Evolutionary conservation across 306 rosid genomes (phyloP).

Genomic region (Quercus berberidifolia): DNA sequence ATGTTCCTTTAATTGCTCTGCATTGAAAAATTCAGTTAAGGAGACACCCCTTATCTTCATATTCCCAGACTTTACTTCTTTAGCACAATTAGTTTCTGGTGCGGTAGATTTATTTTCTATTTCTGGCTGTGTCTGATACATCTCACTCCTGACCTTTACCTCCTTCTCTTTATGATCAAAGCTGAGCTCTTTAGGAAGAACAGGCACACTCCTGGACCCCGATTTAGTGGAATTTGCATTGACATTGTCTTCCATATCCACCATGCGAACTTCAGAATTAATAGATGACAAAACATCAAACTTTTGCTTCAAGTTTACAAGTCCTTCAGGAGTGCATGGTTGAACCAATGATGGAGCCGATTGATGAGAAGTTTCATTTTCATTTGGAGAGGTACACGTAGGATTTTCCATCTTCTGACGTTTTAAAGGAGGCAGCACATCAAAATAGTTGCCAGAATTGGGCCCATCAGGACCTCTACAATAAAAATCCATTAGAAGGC

Average conservation of each 20-base stretch:
- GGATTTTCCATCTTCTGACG: constrained; percentile 22
- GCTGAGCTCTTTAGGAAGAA: background rate
- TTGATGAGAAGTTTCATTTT: background rate
- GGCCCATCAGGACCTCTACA: background rate
- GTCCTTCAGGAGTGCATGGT: constrained; percentile 10
- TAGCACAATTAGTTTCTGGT: constrained; percentile 23
- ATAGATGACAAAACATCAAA: constrained; percentile 6
- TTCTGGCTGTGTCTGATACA: constrained; percentile 17
- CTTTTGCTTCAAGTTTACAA: constrained; percentile 19
- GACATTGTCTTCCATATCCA: constrained; percentile 4
- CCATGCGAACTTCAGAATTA: background rate
- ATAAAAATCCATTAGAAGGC: background rate
- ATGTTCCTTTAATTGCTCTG: constrained; percentile 36
- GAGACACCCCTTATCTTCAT: constrained; percentile 15
- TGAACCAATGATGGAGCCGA: constrained; percentile 13
- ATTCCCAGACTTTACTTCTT: constrained; percentile 5
- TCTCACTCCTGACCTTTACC: background rate
- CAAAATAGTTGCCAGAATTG: constrained; percentile 10
- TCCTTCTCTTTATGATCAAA: constrained; percentile 10
- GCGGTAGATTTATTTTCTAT: background rate
- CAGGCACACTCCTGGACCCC: background rate
- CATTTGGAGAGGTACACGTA: background rate
- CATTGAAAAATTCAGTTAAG: constrained; percentile 30
- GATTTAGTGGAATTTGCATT: constrained; percentile 2
- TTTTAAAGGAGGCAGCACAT: constrained; percentile 14